Evolutionary conservation across 169 alveolate species (phyloP).

Genomic region (Plasmodium gonderi): DNA sequence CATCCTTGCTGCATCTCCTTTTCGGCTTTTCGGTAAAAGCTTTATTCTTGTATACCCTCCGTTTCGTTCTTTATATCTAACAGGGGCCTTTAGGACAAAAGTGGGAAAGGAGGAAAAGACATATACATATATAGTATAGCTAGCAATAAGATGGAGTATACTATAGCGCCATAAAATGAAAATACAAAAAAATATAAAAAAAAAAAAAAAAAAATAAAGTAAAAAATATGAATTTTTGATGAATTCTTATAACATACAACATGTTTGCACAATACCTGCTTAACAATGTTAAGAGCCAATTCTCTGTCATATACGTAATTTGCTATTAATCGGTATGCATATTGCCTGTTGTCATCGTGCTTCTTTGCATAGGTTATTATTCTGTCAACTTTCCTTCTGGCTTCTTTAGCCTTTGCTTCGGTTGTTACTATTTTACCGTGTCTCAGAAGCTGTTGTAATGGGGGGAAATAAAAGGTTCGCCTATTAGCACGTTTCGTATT

Average conservation of each 20-base stretch:
- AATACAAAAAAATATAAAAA: conserved; percentile 6
- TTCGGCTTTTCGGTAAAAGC: conserved; percentile 77
- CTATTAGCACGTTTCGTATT: background rate
- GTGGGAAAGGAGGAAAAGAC: background rate
- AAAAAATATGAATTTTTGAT: background rate
- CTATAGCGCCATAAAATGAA: background rate
- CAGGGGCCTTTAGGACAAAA: conserved; percentile 61
- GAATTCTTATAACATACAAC: background rate
- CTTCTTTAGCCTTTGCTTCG: conserved; percentile 83
- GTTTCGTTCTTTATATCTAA: conserved; percentile 80
- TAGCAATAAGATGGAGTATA: background rate
- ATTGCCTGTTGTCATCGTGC: conserved; percentile 63
- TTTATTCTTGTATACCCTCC: conserved; percentile 85
- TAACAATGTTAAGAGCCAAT: conserved; percentile 79
- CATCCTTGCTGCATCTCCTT: conserved; percentile 80
- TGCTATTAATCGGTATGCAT: conserved; percentile 80
- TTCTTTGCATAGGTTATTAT: conserved; percentile 84
- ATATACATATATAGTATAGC: background rate
- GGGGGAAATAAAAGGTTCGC: background rate
- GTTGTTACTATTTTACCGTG: conserved; percentile 85
- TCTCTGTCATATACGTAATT: conserved; percentile 82
- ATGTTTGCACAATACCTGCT: conserved; percentile 43
- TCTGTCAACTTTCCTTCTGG: conserved; percentile 83
- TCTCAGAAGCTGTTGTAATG: conserved; percentile 74
- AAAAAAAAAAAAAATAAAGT: background rate